Evolutionary conservation across 2,329 filamentous ascomycete genomes (phyloP), one percentile per base, ranked within the genome.

Genomic region (Chaetomiaceae sp.): DNA sequence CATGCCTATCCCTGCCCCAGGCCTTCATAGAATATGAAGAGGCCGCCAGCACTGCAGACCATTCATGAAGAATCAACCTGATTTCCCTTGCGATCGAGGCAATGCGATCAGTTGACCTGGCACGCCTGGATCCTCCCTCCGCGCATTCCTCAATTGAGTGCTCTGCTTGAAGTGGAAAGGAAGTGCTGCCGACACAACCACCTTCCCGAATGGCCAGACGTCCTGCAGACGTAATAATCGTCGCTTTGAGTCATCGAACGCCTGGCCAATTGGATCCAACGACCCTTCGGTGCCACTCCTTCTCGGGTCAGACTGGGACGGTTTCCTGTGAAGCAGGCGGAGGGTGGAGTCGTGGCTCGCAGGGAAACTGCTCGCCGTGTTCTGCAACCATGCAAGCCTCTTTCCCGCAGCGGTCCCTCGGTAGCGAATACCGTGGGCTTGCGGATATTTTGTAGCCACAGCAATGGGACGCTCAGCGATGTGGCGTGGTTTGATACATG

Each of bases 311-410:
- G 48, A 42, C 41, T 47, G 24, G n/a, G 33, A 15, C n/a, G 26
- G 29, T 19, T 30, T 24, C 22, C 22, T 22, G 14, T 15, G 18
- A 24, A 15, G 9, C 7, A 11, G 47, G 24, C 38, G 37, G 47
- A 45, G 19, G 34, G 38, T 52, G 51, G 47, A 27, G 36, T 32
- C 26, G 14, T 14, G 27, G 24, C 30, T 30, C 38, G 34, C 38
- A 19, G 29, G 34, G 32, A 48, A 48, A 46, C 32, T 34, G 49
- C 55, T 58, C 56, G 56, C 56, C 56, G 56, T 52, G 51, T 49
- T 49, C 50, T 53, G 53, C 52, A 49, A 41, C 51, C 54, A 50
- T 55, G 56, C 49, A 55, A 20, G 46, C 27, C 45, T 24, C 42
- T 39, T 33, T 48, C 26, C 39, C 45, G 42, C 39, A 27, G 43